Evolutionary conservation across 768 basidiomycete species (phyloP), one percentile per base, ranked within the genome.

Genomic region (Boletus coccyginus): DNA sequence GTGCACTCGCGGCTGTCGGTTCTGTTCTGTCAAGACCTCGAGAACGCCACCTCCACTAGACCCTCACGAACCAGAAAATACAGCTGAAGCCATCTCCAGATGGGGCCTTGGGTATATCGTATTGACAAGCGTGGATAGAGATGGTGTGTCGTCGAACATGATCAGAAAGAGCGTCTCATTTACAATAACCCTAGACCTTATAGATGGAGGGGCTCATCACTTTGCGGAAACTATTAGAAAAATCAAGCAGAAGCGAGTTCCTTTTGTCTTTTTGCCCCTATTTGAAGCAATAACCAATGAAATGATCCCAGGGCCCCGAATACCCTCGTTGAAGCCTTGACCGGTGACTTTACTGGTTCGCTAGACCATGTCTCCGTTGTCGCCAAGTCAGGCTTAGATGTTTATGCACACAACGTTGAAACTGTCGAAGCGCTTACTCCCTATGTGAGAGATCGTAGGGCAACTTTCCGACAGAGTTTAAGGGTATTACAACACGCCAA

Each of bases 91-190:
- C 40, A 95, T 99, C 60, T 91, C 90, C 64, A 85, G 96, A 50
- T 99, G 97, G 97, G 95, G 95, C 5, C 74, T 99, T 51, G 97
- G 97, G 1, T 99, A 99, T 70, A 96, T 99, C 56, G 97, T 99
- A 2, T 73, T 99, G 58, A 99, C 97, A 0, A 95, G 86, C 65
- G 97, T 99, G 11, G 94, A 99, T 69, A 83, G 97, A 58, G 97
- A 99, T 73, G 96, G 95, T 94, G 66, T 60, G 85, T 68, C 21
- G 21, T 49, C 56, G 11, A 45, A 19, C 27, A 29, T 32, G 13
- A 29, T 32, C n/a, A 21, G 6, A 31, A 9, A 14, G 42, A 47
- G 21, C 48, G 16, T 48, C 36, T 39, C 7, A 43, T 33, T 66
- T 27, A 58, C 53, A 14, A 29, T 13, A 27, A 16, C n/a, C 33